These are phyloP conservation scores for Pythium sp. DNA, from an alignment of 352 stramenopile species.

Conservation along the genomic window DNA sequence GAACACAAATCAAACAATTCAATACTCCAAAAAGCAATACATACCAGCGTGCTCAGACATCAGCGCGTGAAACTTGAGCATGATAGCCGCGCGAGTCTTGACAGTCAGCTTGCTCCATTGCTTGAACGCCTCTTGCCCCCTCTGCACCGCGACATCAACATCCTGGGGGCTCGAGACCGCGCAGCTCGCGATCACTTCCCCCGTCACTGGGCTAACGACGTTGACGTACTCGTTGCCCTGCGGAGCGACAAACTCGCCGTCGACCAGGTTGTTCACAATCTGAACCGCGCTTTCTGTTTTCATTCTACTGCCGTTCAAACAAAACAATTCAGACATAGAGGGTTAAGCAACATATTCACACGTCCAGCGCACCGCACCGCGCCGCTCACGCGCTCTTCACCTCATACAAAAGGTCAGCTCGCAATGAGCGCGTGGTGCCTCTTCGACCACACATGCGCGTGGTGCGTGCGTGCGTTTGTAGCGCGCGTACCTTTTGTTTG, in stretches of 20 bases:
- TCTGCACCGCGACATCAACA: conserved; percentile 82
- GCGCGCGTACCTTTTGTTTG: conserved; percentile 24
- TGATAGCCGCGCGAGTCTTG: conserved; percentile 93
- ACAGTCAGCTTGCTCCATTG: conserved; percentile 91
- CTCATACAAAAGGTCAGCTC: not conserved
- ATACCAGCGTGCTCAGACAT: conserved; percentile 83
- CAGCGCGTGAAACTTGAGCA: conserved; percentile 96
- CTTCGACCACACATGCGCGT: not conserved
- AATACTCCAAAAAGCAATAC: not conserved
- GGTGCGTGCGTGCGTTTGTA: not conserved
- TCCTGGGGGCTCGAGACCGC: conserved; percentile 81
- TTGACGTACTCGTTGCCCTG: conserved; percentile 40
- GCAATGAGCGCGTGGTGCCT: not conserved
- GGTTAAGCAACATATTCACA: not conserved
- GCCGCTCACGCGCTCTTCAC: not conserved
- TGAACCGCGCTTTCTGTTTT: conserved; percentile 12
- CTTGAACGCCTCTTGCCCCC: conserved; percentile 81
- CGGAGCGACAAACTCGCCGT: conserved; percentile 56
- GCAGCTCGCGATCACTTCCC: conserved; percentile 72
- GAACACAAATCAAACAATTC: not conserved
- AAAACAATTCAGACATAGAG: not conserved
- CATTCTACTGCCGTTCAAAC: conserved; percentile 5
- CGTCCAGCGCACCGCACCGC: not conserved
- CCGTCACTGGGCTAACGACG: conserved; percentile 64
- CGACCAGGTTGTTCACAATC: conserved; percentile 64